A percentile compares a stretch with the other conserved stretches of the same genome.
Conservation (phyloP, 1,284 basidiomycete genomes). For the Anthracocystis panici-leucophaei region DNA sequence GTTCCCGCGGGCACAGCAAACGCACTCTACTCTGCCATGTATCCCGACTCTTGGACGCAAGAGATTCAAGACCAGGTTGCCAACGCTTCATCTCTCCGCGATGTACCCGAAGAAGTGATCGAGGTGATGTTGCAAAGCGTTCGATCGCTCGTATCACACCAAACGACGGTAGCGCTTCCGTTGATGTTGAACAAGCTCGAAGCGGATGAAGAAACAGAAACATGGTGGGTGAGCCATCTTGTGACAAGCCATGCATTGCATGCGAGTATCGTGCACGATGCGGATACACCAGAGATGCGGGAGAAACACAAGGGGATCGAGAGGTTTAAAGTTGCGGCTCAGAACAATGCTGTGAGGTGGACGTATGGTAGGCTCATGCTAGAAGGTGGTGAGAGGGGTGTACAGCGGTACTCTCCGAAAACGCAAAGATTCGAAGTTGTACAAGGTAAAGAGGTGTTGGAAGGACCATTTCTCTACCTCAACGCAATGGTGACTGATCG, state of each 20-base stretch:
- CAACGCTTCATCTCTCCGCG: neutral
- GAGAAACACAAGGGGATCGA: constrained; percentile 79
- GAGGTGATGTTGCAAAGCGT: constrained; percentile 25
- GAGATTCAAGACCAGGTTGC: constrained; percentile 27
- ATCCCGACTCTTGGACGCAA: constrained; percentile 70
- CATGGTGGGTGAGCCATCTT: constrained; percentile 69
- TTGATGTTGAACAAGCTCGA: constrained; percentile 25
- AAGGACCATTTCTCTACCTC: constrained; percentile 86
- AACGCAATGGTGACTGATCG: constrained; percentile 84
- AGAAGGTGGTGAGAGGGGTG: constrained; percentile 58
- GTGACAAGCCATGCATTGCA: constrained; percentile 78
- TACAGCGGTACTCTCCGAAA: constrained; percentile 76
- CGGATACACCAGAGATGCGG: constrained; percentile 75
- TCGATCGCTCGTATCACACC: constrained; percentile 1
- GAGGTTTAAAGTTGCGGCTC: constrained; percentile 86
- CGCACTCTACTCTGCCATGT: constrained; percentile 79
- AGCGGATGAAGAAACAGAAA: constrained; percentile 13
- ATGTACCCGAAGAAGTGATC: neutral
- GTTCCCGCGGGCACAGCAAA: constrained; percentile 91
- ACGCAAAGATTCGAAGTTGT: constrained; percentile 72
- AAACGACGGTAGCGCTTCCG: neutral
- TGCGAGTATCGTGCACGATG: constrained; percentile 80
- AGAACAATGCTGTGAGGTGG: constrained; percentile 80
- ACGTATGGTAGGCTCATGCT: constrained; percentile 77
- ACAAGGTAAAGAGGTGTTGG: constrained; percentile 32